These are phyloP conservation scores for Viscum album DNA, from an alignment of 177 flowering plant species.

Conservation along the genomic window DNA sequence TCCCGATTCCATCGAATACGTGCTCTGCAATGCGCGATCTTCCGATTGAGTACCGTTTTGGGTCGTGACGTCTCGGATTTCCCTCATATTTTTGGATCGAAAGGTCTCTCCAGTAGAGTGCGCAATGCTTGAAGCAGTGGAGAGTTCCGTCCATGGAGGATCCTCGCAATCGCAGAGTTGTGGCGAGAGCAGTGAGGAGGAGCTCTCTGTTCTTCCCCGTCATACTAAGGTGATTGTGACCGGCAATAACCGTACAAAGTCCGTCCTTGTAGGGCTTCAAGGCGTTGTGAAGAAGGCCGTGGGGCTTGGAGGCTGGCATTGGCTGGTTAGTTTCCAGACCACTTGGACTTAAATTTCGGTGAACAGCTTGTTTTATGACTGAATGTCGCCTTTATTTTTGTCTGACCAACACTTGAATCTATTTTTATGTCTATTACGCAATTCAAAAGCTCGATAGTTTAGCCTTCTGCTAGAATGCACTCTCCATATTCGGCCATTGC, in stretches of 20 bases:
- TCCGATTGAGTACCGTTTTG: constrained; percentile 21
- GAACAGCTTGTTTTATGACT: not conserved
- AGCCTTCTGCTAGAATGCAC: too few relatives aligned
- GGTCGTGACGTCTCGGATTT: constrained; percentile 6
- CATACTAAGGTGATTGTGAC: constrained; percentile 94
- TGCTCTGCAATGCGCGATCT: constrained; percentile 41
- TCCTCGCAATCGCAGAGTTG: constrained; percentile 45
- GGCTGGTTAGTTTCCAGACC: constrained; percentile 64
- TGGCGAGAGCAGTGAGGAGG: constrained; percentile 69
- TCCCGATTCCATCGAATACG: constrained; percentile 14
- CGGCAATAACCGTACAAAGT: constrained; percentile 87
- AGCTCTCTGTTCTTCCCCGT: constrained; percentile 74
- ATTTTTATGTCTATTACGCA: too few relatives aligned
- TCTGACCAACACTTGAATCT: too few relatives aligned
- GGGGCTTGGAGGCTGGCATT: constrained; percentile 98
- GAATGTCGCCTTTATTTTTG: not conserved
- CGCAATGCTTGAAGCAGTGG: constrained; percentile 44
- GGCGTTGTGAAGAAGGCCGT: constrained; percentile 99
- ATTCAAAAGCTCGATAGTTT: too few relatives aligned
- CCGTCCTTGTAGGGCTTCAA: constrained; percentile 82
- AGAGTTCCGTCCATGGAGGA: constrained; percentile 44
- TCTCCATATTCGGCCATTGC: too few relatives aligned
- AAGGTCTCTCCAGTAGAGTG: not conserved
- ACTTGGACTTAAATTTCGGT: constrained; percentile 2
- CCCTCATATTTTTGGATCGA: not conserved